phyloP scores from a whole-genome alignment of 2,329 filamentous ascomycete genomes.

The Talaromyces islandicus region DNA sequence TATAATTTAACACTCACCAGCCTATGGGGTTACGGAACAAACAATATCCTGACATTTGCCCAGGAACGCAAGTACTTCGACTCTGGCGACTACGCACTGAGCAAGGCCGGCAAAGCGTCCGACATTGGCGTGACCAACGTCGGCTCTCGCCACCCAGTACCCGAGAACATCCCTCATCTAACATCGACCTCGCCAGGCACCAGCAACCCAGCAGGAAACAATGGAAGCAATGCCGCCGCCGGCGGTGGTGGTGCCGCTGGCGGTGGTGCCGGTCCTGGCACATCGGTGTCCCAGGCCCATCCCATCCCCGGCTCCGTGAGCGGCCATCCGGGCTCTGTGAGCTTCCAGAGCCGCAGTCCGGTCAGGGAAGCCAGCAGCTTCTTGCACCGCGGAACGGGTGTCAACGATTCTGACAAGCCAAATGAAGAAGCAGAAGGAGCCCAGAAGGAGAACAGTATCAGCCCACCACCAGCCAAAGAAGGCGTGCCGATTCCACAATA shows the following conservation, averaged over 20 bases:
- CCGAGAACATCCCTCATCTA: constrained; percentile 90
- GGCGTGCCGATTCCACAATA: constrained; percentile 62
- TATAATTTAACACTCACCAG: constrained; percentile 24
- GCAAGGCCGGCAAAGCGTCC: constrained; percentile 93
- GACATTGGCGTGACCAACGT: constrained; percentile 90
- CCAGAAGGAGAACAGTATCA: constrained; percentile 49
- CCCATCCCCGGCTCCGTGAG: constrained; percentile 39
- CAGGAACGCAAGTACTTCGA: constrained; percentile 97
- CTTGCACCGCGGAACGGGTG: constrained; percentile 66
- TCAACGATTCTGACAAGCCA: constrained; percentile 35
- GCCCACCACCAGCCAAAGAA: constrained; percentile 42
- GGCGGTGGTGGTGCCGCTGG: constrained; percentile 1
- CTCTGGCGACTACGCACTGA: constrained; percentile 91
- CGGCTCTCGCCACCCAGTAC: constrained; percentile 88
- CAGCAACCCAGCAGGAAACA: constrained; percentile 28
- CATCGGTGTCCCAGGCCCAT: constrained; percentile 26
- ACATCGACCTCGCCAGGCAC: constrained; percentile 55
- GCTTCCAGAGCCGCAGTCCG: constrained; percentile 63
- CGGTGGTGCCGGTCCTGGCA: not conserved
- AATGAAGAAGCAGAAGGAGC: constrained; percentile 16
- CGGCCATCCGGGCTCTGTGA: constrained; percentile 32
- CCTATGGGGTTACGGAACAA: not conserved
- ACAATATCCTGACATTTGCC: not conserved
- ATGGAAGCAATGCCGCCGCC: constrained; percentile 11
- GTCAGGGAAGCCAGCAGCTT: constrained; percentile 89